phyloP scores from a whole-genome alignment of 2,329 filamentous ascomycete species.

The Venturia oleaginea region DNA sequence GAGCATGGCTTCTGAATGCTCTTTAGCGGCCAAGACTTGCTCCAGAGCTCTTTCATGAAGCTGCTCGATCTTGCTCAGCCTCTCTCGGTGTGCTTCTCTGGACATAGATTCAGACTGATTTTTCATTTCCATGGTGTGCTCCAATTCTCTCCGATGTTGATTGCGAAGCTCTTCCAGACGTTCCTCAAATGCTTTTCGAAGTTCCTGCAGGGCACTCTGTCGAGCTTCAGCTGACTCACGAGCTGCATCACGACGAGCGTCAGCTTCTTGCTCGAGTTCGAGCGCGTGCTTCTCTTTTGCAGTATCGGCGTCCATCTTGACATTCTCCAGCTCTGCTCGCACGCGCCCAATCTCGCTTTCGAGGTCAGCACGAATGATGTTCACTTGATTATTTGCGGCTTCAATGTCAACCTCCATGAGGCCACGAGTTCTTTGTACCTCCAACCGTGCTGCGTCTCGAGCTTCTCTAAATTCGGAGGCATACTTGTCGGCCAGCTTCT shows the following conservation, averaged over 20 bases:
- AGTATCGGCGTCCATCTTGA: conserved; percentile 71
- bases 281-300: conserved; percentile 74
- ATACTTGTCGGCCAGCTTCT: conserved; percentile 58
- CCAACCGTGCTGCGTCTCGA: conserved; percentile 65
- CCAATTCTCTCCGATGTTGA: conserved; percentile 44
- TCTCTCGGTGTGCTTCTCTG: conserved; percentile 15
- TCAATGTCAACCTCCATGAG: conserved; percentile 77
- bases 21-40: conserved; percentile 70
- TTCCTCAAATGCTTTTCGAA: conserved; percentile 32
- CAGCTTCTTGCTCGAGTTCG: conserved; percentile 71
- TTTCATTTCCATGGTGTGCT: conserved; percentile 17
- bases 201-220: conserved; percentile 47
- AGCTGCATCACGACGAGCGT: conserved; percentile 53
- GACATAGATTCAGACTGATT: conserved; percentile 12
- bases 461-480: conserved; percentile 80
- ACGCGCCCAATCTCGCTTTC: conserved; percentile 69
- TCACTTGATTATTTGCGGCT: conserved; percentile 74
- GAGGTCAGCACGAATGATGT: conserved; percentile 69
- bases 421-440: conserved; percentile 71
- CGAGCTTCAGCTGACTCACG: conserved; percentile 45
- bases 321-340: conserved; percentile 66
- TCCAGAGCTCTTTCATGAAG: conserved; percentile 55
- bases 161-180: conserved; percentile 51
- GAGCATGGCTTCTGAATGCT: conserved; percentile 69
- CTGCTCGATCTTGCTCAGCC: conserved; percentile 10